phyloP scores from a whole-genome alignment of 495 filamentous ascomycete species.

The Cenococcum geophilum region DNA sequence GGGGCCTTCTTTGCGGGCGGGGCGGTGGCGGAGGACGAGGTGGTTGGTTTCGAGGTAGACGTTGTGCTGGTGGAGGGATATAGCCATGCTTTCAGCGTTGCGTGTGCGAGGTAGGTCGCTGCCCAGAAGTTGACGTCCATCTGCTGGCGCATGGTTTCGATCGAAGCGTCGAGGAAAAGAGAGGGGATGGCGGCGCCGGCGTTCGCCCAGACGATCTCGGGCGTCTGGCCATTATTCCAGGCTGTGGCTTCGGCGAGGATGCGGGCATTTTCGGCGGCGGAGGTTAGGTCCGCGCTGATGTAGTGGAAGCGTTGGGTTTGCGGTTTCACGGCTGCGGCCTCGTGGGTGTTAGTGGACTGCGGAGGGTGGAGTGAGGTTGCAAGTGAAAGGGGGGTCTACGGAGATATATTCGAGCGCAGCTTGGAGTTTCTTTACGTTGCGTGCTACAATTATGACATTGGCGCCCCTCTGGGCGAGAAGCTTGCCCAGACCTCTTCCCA shows the following conservation, averaged over 20 bases:
- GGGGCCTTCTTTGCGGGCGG: conserved; percentile 28
- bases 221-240: conserved; percentile 73
- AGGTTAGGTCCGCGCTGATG: conserved; percentile 77
- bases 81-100: conserved; percentile 57
- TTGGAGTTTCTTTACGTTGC: conserved; percentile 69
- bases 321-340: conserved; percentile 55
- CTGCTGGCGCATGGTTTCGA: conserved; percentile 61
- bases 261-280: conserved; percentile 56
- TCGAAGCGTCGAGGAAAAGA: conserved; percentile 68
- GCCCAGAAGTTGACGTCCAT: conserved; percentile 94
- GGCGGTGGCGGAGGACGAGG: conserved; percentile 24
- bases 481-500: conserved; percentile 69
- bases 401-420: conserved; percentile 57
- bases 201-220: conserved; percentile 88
- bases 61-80: conserved; percentile 38
- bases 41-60: conserved; percentile 19
- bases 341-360: background rate
- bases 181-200: conserved; percentile 71
- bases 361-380: background rate
- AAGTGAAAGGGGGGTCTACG: background rate
- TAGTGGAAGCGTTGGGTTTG: conserved; percentile 70
- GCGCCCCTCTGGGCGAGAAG: conserved; percentile 79
- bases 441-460: conserved; percentile 76
- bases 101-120: conserved; percentile 77
- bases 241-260: conserved; percentile 64